Base-by-base conservation (phyloP, 768 basidiomycete genomes). In the Arthromyces matolae region DNA sequence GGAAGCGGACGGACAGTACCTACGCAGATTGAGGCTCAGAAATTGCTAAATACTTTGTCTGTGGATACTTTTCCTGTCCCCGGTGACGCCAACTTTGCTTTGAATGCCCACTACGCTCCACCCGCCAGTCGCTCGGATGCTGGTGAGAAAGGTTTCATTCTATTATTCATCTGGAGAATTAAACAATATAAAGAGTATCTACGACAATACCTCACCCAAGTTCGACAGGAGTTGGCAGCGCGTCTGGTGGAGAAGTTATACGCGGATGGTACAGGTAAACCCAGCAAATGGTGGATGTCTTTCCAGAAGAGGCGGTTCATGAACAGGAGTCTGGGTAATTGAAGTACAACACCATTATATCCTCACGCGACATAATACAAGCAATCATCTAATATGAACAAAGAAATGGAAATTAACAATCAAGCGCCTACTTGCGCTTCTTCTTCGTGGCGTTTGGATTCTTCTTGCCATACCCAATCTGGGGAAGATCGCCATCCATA, bases 201-300 rank as follows among this genome's bases (percentile, higher is more conserved):
- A 35, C 83, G 94, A 24, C 83, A 85, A 57, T 98, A 98, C 71
- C 76, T 99, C 46, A 83, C 83, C 4, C 96, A 99, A 65, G 89
- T 88, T 8, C 83, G 96, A 40, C 92, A 96, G 67, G 96, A 99
- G 63, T 74, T 94, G 16, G 89, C 93, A 18, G 76, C 84, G 8
- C 81, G 96, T 24, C 69, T 99, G 41, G 81, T 93, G 12, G 93
- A 94, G 60, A 77, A 83, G 42, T 72, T 99, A 40, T 99, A 99
- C 65, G 90, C 85, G 31, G 92, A 95, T 64, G 93, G 93, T 5
- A 86, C 89, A 3, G 86, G 86, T 49, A 94, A 90, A 65, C 94
- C 96, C 5, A 96, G 89, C 76, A 99, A 99, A 68, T 99, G 96
- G 96, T 99, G 96, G 96, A 95, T 97, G 92, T 89, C 90, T 18